phyloP scores from a whole-genome alignment of 176 grass and related monocot genomes.

The Thalia dealbata region DNA sequence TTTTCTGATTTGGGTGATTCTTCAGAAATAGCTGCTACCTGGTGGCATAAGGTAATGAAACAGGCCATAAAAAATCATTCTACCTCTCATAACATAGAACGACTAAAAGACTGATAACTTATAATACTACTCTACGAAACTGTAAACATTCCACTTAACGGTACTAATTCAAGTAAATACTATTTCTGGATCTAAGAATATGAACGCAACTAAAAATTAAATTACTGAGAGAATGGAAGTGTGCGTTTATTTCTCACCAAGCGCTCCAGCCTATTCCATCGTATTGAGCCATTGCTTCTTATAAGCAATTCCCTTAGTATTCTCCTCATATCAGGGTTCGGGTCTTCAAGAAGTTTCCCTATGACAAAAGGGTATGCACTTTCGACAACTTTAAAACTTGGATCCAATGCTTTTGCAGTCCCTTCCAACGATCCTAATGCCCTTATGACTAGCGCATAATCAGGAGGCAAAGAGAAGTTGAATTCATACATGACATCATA shows the following conservation, averaged over 20 bases:
- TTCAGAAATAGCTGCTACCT: conserved; percentile 85
- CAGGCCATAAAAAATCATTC: not conserved
- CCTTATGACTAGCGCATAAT: conserved; percentile 94
- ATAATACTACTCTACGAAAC: not conserved
- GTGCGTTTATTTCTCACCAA: conserved; percentile 29
- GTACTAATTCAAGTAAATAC: not conserved
- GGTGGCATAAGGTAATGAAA: conserved; percentile 8
- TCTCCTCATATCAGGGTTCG: conserved; percentile 88
- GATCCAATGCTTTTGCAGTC: conserved; percentile 92
- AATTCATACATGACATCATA: conserved; percentile 98
- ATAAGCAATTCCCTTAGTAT: conserved; percentile 79
- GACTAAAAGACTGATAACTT: not conserved
- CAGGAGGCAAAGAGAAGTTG: conserved; percentile 86
- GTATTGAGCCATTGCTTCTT: conserved; percentile 73
- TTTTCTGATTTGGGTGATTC: conserved; percentile 51
- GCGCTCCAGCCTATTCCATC: conserved; percentile 85
- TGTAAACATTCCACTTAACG: not conserved
- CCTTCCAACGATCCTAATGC: conserved; percentile 93
- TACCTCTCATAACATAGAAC: conserved; percentile 8
- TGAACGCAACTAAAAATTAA: not conserved
- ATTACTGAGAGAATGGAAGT: not conserved
- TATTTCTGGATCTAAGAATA: too few relatives aligned
- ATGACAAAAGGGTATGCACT: conserved; percentile 94
- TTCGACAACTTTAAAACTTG: conserved; percentile 85
- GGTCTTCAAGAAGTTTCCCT: conserved; percentile 79